Base-by-base conservation (phyloP, 2,329 filamentous ascomycete genomes). In the Eutypella sp. region DNA sequence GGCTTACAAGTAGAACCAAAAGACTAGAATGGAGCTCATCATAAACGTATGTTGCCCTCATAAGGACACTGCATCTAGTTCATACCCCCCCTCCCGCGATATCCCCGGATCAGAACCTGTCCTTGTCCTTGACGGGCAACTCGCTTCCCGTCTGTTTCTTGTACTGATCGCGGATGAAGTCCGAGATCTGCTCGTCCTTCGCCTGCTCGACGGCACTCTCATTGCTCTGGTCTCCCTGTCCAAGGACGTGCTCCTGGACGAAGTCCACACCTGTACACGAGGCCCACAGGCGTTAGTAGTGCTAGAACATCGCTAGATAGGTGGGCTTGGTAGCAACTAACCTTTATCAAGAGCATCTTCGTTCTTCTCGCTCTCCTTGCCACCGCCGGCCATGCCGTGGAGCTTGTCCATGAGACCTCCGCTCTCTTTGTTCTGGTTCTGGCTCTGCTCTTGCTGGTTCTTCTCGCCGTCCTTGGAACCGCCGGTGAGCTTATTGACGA, bases 331-430 rank as follows among this genome's bases (percentile, higher is more conserved):
- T 13, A 19, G 16, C 22, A 24, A 50, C 49, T 20, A 51, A 89
- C 87, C 84, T 72, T 93, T 93, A 71, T 93, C 88, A 43, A 93
- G 78, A n/a, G 66, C 69, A 60, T 92, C 87, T 67, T 93, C 87
- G 57, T 90, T 86, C 78, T 89, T 84, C 77, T 92, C 88, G 62
- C 84, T 82, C 66, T 87, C 72, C 27, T 68, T 68, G 31, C 88
- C 88, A 44, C 88, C 88, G 29, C 88, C 88, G 18, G 84, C 85
- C 54, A 82, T 74, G 47, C 68, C 63, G 71, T 92, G 88, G 48
- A 91, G 43, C 71, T 87, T 89, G 69, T 84, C 77, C 62, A 81
- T 76, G 53, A 90, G 64, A 49, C 82, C 81, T 49, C 77, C 72
- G 31, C 66, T 63, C 52, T 69, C 56, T 53, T 73, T 68, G 57